phyloP scores from a whole-genome alignment of 129 eudicot genomes.

The Flaveria linearis region DNA sequence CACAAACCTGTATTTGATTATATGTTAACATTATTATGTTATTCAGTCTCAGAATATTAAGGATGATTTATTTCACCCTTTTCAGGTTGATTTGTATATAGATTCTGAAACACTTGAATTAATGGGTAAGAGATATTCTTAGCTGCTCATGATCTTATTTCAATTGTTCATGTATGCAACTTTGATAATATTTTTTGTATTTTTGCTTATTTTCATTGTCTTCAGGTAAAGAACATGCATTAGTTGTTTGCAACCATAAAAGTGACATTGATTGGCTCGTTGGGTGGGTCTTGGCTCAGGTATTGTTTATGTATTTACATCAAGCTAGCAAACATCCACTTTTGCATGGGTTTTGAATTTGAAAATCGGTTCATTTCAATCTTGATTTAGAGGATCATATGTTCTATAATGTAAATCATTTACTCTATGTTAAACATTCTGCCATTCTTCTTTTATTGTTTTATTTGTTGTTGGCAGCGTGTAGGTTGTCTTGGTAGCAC shows the following conservation, averaged over 20 bases:
- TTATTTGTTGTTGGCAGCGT: conserved; percentile 55
- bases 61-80: conserved; percentile 13
- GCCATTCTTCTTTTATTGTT: not conserved
- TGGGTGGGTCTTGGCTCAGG: conserved; percentile 97
- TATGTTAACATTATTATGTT: not conserved
- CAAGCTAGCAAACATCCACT: conserved; percentile 7
- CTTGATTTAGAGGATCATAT: conserved; percentile 5
- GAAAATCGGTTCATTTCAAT: not conserved
- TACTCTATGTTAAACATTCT: not conserved
- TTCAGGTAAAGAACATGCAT: conserved; percentile 91
- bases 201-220: conserved; percentile 24
- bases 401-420: not conserved
- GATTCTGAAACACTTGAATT: conserved; percentile 65
- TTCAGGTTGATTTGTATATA: conserved; percentile 65
- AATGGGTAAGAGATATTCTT: conserved; percentile 61
- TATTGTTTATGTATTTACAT: conserved; percentile 19
- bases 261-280: conserved; percentile 96
- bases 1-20: not conserved
- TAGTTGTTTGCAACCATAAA: conserved; percentile 72
- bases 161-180: conserved; percentile 14
- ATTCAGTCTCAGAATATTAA: not conserved
- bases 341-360: conserved; percentile 5
- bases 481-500: conserved; percentile 89
- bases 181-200: conserved; percentile 12
- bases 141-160: conserved; percentile 10